phyloP scores from a whole-genome alignment of 2,329 filamentous ascomycete species.

The Colletotrichum sp. region DNA sequence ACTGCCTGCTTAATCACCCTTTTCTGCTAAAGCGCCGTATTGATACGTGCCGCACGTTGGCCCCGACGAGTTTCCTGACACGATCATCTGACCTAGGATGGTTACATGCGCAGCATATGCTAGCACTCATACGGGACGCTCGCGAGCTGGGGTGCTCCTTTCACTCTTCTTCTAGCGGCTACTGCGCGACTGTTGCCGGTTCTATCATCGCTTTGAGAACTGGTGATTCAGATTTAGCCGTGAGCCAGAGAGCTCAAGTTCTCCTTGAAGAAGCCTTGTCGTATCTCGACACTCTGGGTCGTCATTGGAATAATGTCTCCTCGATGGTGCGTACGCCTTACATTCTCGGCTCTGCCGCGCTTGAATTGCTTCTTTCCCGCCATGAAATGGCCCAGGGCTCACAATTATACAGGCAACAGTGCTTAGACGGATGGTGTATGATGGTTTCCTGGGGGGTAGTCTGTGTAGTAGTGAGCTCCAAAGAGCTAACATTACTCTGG shows the following conservation, averaged over 20 bases:
- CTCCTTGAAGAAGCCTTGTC: not conserved
- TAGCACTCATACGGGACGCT: not conserved
- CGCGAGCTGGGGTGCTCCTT: not conserved
- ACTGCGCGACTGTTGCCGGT: not conserved
- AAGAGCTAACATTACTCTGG: not conserved
- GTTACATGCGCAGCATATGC: not conserved
- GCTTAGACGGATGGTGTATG: not conserved
- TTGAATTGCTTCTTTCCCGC: fast-evolving
- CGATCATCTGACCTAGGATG: not conserved
- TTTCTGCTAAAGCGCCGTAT: not conserved
- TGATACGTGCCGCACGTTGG: not conserved
- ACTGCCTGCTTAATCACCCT: not conserved
- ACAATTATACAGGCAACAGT: not conserved
- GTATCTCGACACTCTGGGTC: not conserved
- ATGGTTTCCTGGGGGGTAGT: not conserved
- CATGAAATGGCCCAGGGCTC: fast-evolving
- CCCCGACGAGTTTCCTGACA: not conserved
- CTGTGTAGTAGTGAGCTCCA: not conserved
- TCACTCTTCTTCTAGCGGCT: not conserved
- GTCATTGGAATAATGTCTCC: not conserved
- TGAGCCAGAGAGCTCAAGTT: not conserved
- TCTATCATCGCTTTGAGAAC: not conserved
- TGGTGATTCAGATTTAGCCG: not conserved
- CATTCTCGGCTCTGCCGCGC: fast-evolving
- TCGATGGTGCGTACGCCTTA: not conserved